These are phyloP conservation scores for Boehmeria nivea DNA, from an alignment of 306 rosid genomes.

Conservation along the genomic window DNA sequence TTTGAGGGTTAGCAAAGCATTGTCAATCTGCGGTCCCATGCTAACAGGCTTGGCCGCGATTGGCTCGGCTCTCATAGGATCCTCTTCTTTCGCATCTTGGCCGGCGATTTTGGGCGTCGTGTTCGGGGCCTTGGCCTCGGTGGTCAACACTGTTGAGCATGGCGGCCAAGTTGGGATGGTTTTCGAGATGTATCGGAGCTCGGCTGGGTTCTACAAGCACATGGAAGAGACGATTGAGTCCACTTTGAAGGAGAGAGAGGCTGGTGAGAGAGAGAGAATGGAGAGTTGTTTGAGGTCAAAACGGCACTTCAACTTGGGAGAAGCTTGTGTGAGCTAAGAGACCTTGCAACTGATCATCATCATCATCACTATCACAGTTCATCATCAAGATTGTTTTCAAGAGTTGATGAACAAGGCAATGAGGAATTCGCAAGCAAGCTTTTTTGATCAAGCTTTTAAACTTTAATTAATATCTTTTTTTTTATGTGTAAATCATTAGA, in stretches of 20 bases:
- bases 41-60: constrained; percentile 55
- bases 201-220: constrained; percentile 54
- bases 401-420: constrained; percentile 9
- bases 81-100: constrained; percentile 28
- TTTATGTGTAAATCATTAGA: too few relatives aligned
- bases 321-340: constrained; percentile 49
- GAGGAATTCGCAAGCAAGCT: constrained; percentile 67
- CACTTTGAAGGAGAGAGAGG: constrained; percentile 34
- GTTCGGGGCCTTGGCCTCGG: constrained; percentile 48
- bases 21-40: constrained; percentile 56
- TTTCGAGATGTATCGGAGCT: constrained; percentile 57
- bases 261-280: constrained; percentile 36
- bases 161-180: constrained; percentile 89
- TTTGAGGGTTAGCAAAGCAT: constrained; percentile 39
- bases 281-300: constrained; percentile 51
- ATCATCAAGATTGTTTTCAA: constrained; percentile 10
- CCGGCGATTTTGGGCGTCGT: constrained; percentile 39
- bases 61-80: constrained; percentile 38
- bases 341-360: constrained; percentile 30
- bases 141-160: constrained; percentile 62
- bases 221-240: constrained; percentile 53
- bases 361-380: too few relatives aligned
- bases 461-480: too few relatives aligned
- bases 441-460: too few relatives aligned
- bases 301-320: constrained; percentile 60